Evolutionary conservation across 2,329 filamentous ascomycete genomes (phyloP).

Genomic region (Ophioceras dolichostomum): DNA sequence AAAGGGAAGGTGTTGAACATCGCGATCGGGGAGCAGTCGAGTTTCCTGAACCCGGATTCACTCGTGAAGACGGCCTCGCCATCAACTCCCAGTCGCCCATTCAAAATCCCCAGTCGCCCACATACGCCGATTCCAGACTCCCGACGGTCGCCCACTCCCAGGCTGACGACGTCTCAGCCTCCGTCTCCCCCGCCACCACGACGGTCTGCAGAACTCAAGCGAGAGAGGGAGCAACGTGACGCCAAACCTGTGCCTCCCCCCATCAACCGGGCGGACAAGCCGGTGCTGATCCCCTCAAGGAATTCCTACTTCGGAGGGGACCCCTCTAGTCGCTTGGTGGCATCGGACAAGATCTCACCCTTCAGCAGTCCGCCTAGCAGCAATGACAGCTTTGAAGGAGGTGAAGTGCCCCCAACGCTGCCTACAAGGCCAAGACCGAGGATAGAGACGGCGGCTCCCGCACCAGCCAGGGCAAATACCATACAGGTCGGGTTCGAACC

Average conservation of each 20-base stretch:
- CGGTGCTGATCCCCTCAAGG: slow-evolving; percentile 19
- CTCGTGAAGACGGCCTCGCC: slow-evolving; percentile 26
- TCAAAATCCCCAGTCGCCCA: slow-evolving; percentile 43
- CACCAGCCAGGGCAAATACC: slow-evolving; percentile 16
- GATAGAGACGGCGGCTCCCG: slow-evolving; percentile 11
- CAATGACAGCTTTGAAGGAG: slow-evolving; percentile 43
- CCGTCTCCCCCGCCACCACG: slow-evolving; percentile 53
- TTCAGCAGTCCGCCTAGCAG: slow-evolving; percentile 80
- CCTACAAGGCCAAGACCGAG: slow-evolving; percentile 37
- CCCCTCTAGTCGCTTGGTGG: slow-evolving; percentile 14
- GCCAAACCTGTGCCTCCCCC: slow-evolving; percentile 51
- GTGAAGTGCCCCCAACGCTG: slow-evolving; percentile 35
- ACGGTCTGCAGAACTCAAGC: slow-evolving; percentile 45
- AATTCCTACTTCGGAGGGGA: slow-evolving; percentile 11
- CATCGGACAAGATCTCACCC: slow-evolving; percentile 49
- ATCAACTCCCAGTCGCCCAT: slow-evolving; percentile 28
- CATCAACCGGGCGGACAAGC: slow-evolving; percentile 69
- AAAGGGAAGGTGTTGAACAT: slow-evolving; percentile 28
- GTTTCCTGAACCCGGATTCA: slow-evolving; percentile 35
- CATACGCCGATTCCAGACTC: slow-evolving; percentile 38
- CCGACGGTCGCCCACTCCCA: slow-evolving; percentile 35
- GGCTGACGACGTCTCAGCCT: slow-evolving; percentile 33
- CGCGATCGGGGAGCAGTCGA: slow-evolving; percentile 25
- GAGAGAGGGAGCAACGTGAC: slow-evolving; percentile 27
- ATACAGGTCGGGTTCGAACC: slow-evolving; percentile 31